Conservation (phyloP, 2,329 filamentous ascomycete genomes). For the Podosphaera fusca region DNA sequence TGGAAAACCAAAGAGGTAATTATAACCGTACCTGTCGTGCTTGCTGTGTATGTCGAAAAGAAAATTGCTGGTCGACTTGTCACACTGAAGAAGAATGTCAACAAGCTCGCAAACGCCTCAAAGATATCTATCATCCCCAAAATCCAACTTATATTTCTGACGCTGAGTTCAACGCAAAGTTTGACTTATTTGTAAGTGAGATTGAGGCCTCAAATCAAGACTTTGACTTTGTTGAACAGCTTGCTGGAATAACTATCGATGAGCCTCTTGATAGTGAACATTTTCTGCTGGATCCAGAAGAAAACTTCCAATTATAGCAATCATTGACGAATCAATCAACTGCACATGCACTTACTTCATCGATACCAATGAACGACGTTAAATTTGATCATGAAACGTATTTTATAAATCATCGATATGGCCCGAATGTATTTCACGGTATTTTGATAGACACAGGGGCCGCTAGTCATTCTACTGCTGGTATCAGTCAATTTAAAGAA, state of each 20-base stretch:
- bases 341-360: neutral
- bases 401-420: neutral
- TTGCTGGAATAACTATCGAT: neutral
- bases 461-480: too few species aligned
- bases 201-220: neutral
- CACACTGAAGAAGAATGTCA: too few species aligned
- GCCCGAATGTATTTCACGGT: neutral
- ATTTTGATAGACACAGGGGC: too few species aligned
- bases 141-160: too few species aligned
- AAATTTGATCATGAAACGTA: neutral
- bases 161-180: neutral
- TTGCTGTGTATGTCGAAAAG: neutral
- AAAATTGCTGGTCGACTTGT: neutral
- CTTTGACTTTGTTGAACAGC: neutral
- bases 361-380: neutral
- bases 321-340: neutral
- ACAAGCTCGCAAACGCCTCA: too few species aligned
- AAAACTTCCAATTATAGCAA: neutral
- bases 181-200: neutral
- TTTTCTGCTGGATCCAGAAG: neutral
- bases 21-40: neutral
- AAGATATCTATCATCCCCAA: too few species aligned
- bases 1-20: neutral
- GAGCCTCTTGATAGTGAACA: neutral
- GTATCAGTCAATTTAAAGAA: too few species aligned